phyloP scores from a whole-genome alignment of 2,329 filamentous ascomycete species.

The Stachybotrys chartarum region DNA sequence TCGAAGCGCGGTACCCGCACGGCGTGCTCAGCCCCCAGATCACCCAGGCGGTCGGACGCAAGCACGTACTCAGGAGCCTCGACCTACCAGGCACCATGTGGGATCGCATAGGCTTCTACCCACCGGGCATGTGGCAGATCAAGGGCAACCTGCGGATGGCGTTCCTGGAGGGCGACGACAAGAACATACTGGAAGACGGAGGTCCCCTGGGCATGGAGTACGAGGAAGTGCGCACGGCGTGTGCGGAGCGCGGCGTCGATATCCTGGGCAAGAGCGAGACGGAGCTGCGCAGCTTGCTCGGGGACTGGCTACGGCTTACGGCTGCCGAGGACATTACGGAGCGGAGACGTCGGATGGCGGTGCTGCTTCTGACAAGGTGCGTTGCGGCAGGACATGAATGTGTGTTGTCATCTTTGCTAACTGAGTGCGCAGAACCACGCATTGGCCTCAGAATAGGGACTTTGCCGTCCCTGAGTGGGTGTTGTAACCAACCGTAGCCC shows the following conservation, averaged over 20 bases:
- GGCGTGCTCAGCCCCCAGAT: slow-evolving; percentile 27
- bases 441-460: slow-evolving; percentile 32
- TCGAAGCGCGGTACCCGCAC: slow-evolving; percentile 23
- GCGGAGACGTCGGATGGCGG: slow-evolving; percentile 29
- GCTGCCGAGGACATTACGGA: slow-evolving; percentile 27
- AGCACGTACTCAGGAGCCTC: slow-evolving; percentile 34
- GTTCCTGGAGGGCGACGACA: slow-evolving; percentile 66
- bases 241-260: slow-evolving; percentile 60
- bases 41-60: slow-evolving; percentile 18
- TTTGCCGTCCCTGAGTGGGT: slow-evolving; percentile 35
- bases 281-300: slow-evolving; percentile 41
- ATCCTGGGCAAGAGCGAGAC: slow-evolving; percentile 49
- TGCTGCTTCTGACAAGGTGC: slow-evolving; percentile 34
- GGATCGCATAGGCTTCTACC: slow-evolving; percentile 41
- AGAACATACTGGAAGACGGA: slow-evolving; percentile 55
- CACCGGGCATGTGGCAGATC: slow-evolving; percentile 43
- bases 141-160: slow-evolving; percentile 47
- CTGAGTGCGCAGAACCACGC: slow-evolving; percentile 21
- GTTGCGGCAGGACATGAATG: slow-evolving; percentile 10
- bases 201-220: slow-evolving; percentile 47
- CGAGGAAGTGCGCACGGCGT: slow-evolving; percentile 63
- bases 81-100: slow-evolving; percentile 39
- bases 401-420: slow-evolving; percentile 1
- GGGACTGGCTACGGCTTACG: slow-evolving; percentile 41
- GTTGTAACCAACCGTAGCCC: slow-evolving; percentile 13